Conservation (phyloP, 352 stramenopile species). For the Phytophthora hybrid region DNA sequence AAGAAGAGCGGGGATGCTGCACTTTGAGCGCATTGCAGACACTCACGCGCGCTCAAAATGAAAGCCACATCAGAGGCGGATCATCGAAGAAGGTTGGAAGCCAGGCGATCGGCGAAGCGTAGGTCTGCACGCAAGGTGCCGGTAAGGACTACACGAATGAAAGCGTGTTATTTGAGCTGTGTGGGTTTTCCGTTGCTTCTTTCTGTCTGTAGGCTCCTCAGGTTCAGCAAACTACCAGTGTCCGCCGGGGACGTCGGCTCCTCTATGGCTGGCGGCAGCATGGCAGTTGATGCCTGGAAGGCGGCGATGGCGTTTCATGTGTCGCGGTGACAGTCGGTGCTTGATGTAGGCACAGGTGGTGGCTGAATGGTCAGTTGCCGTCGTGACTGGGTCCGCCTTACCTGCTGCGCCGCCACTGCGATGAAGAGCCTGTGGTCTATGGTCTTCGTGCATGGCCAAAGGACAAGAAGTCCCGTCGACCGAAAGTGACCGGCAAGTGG, state of each 20-base stretch:
- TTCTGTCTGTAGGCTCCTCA: neutral
- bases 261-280: too few relatives aligned
- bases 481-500: conserved; percentile 7
- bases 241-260: too few relatives aligned
- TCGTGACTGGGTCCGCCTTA: too few relatives aligned
- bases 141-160: conserved; percentile 38
- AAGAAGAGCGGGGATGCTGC: neutral
- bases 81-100: conserved; percentile 3
- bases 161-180: conserved; percentile 34
- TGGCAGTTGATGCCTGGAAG: too few relatives aligned
- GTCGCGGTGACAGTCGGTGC: neutral
- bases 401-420: conserved; percentile 29
- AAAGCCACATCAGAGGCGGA: conserved; percentile 16
- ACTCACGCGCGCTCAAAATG: neutral
- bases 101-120: conserved; percentile 19
- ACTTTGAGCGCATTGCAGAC: conserved; percentile 5
- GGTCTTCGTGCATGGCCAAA: conserved; percentile 62
- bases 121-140: conserved; percentile 20
- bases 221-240: too few relatives aligned
- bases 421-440: conserved; percentile 70
- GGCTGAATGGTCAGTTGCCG: too few relatives aligned
- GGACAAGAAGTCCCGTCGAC: conserved; percentile 48
- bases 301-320: neutral
- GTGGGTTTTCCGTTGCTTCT: conserved; percentile 3
- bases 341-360: too few relatives aligned